These are phyloP conservation scores for Soucietia sequanensis DNA, from an alignment of 805 yeast species.

Conservation along the genomic window DNA sequence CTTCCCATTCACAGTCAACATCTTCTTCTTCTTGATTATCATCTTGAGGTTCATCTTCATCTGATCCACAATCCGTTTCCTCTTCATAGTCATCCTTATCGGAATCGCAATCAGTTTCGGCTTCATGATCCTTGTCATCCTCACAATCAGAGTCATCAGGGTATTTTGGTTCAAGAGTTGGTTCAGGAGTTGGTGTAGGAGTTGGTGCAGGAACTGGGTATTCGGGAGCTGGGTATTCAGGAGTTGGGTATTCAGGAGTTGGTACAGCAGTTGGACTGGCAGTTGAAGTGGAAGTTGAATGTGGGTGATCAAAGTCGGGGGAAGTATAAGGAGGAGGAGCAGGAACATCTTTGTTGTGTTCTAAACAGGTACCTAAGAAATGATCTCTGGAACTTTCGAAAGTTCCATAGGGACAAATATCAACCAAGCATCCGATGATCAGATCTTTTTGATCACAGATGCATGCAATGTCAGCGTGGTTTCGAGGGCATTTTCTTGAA, in stretches of 20 bases:
- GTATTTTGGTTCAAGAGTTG: conserved; percentile 2
- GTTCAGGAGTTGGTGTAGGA: conserved; percentile 4
- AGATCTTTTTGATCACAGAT: conserved; percentile 38
- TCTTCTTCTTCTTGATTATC: conserved; percentile 6
- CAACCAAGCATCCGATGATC: conserved; percentile 44
- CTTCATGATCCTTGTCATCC: conserved; percentile 3
- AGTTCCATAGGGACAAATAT: conserved; percentile 43
- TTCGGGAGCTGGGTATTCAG: conserved; percentile 4
- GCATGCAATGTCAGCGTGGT: conserved; percentile 37
- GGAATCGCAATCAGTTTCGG: conserved; percentile 6
- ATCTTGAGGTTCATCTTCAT: conserved; percentile 1
- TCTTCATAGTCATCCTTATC: conserved; percentile 6
- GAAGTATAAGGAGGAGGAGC: conserved; percentile 3
- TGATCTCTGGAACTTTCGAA: conserved; percentile 49
- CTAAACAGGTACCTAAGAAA: conserved; percentile 48
- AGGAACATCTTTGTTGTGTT: conserved; percentile 22
- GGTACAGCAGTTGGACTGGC: conserved; percentile 5
- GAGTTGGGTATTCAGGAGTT: conserved; percentile 3
- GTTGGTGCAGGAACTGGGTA: conserved; percentile 1
- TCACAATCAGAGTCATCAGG: conserved; percentile 7
- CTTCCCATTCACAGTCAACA: conserved; percentile 20
- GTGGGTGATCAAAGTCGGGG: conserved; percentile 1
- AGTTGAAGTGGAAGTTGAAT: conserved; percentile 3
- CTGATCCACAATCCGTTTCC: conserved; percentile 6
- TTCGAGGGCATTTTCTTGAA: conserved; percentile 29